Evolutionary conservation across 805 yeast species (phyloP), one percentile per base, ranked within the genome.

Genomic region (Candida bentonensis): DNA sequence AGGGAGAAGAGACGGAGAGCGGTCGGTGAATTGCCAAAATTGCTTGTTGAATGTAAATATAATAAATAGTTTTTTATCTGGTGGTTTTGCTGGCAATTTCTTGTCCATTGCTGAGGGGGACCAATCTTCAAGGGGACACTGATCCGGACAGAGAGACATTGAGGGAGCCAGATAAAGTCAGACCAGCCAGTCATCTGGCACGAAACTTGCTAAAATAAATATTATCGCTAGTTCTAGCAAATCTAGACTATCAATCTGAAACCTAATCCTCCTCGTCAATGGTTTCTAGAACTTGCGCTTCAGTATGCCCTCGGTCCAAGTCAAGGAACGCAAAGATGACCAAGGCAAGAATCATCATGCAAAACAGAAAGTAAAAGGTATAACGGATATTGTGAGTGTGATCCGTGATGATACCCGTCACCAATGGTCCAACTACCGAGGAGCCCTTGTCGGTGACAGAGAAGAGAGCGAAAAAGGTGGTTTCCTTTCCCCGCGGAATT

Each of bases 401-500:
- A 60, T 83, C 87, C 3, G 83, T 78, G 42, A 83, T 72, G 47
- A 82, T 46, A 0, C 87, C 92, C n/a, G 82, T 75, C 20, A 82
- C 52, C 3, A 78, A 61, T 0, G 94, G 92, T 0, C 94, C 92
- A 23, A 82, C 50, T 3, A 82, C 73, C 0, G 85, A 77, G 3
- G 85, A 78, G 2, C 92, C 89, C 55, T 83, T 82, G 59, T 82
- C 92, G 1, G 94, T 83, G 33, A 82, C 76, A 34, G 83, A 73
- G 59, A 78, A 83, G 39, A 82, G 63, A 13, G 89, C 79, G 61
- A 83, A 82, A 55, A 82, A 82, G 4, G 80, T 75, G 2, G 81
- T 75, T 55, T 83, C 94, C 52, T 74, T 76, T 3, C 92, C 92
- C 40, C 64, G 68, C 17, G 94, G 94, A 39, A 82, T 79, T 44